Evolutionary conservation across 192 early-diverging fungal species (phyloP).

Genomic region (Linderina pennispora): DNA sequence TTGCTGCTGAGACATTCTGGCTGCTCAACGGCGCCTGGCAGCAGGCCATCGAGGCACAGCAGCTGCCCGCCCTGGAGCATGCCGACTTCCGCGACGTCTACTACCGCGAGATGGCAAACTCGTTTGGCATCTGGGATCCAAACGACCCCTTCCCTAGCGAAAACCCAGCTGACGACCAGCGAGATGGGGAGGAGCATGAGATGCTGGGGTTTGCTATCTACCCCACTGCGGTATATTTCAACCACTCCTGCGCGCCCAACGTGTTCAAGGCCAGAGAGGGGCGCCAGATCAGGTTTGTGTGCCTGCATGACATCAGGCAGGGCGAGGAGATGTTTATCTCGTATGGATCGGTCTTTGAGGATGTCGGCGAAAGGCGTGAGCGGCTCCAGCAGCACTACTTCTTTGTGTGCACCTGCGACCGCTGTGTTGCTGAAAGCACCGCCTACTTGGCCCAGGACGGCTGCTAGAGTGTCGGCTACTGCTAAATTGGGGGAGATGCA

Average conservation of each 20-base stretch:
- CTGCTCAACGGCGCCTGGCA: slow-evolving; percentile 21
- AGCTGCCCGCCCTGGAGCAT: slow-evolving; percentile 18
- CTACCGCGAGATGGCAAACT: slow-evolving; percentile 62
- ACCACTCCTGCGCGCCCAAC: slow-evolving; percentile 61
- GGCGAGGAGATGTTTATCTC: slow-evolving; percentile 60
- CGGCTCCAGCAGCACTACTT: slow-evolving; percentile 55
- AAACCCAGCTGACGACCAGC: too few relatives aligned
- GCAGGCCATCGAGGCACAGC: background rate
- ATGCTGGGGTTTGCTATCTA: slow-evolving; percentile 55
- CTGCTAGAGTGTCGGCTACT: too few relatives aligned
- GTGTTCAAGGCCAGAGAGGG: slow-evolving; percentile 42
- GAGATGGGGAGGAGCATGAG: slow-evolving; percentile 32
- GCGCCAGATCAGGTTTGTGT: slow-evolving; percentile 49
- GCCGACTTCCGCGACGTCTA: slow-evolving; percentile 47
- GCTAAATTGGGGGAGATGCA: too few relatives aligned
- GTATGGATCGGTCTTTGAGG: slow-evolving; percentile 51
- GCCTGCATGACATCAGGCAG: slow-evolving; percentile 24
- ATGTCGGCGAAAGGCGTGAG: slow-evolving; percentile 26
- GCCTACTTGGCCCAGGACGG: too few relatives aligned
- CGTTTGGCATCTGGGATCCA: slow-evolving; percentile 62
- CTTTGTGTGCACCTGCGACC: slow-evolving; percentile 52
- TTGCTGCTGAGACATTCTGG: slow-evolving; percentile 10
- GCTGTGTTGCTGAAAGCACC: slow-evolving; percentile 53
- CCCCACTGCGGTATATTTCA: slow-evolving; percentile 60
- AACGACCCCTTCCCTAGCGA: slow-evolving; percentile 16